A percentile compares a stretch with the other conserved stretches of the same genome.
Evolutionary conservation across 139 green algal genomes (phyloP).

Genomic region (Volvox africanus): DNA sequence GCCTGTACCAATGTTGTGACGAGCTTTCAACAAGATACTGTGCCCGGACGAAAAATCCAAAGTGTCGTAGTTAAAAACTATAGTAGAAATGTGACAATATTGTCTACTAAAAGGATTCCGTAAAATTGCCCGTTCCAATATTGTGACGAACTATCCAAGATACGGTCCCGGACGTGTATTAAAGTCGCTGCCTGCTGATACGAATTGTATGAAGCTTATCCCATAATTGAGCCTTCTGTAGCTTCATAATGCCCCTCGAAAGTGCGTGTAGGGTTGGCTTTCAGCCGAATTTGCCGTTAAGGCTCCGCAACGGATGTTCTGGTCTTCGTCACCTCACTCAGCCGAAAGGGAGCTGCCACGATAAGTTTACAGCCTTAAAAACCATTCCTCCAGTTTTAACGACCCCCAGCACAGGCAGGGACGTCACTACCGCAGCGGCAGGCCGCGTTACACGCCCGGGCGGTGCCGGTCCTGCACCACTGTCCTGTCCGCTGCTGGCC

Average conservation of each 20-base stretch:
- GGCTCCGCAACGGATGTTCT: neutral
- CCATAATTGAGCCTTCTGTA: too few species aligned
- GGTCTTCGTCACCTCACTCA: too few species aligned
- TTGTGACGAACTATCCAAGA: slow-evolving; percentile 1
- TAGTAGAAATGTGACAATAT: too few species aligned
- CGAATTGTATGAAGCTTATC: too few species aligned
- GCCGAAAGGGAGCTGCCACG: neutral
- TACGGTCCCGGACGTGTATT: too few species aligned
- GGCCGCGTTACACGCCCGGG: neutral
- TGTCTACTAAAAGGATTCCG: neutral
- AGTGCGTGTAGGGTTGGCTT: neutral
- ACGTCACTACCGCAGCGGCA: neutral
- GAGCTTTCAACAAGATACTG: neutral
- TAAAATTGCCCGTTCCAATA: neutral
- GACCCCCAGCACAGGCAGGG: neutral
- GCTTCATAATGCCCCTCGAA: neutral
- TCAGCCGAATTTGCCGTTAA: neutral
- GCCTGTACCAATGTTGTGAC: neutral
- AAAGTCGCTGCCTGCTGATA: too few species aligned
- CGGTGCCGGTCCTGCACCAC: neutral
- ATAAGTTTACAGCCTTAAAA: neutral
- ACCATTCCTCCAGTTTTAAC: neutral
- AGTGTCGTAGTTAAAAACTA: too few species aligned
- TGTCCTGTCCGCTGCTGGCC: neutral
- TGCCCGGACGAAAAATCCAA: too few species aligned